phyloP scores from a whole-genome alignment of 2,329 filamentous ascomycete species.

The Sphaerulina vaccinii region DNA sequence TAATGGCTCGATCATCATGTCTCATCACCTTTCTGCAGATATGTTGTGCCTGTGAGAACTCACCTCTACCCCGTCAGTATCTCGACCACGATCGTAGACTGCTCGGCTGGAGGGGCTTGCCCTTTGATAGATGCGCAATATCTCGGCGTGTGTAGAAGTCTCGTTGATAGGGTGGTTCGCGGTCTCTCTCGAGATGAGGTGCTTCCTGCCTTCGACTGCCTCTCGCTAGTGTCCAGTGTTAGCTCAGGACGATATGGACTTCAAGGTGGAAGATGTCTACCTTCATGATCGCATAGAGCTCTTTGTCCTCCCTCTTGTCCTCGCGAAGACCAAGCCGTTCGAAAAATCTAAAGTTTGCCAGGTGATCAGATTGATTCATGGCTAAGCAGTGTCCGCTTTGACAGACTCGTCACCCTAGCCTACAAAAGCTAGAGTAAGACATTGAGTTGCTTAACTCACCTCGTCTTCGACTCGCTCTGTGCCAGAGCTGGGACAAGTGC shows the following conservation, averaged over 20 bases:
- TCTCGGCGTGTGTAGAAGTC: slow-evolving; percentile 47
- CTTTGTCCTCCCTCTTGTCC: slow-evolving; percentile 34
- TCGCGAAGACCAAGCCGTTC: slow-evolving; percentile 42
- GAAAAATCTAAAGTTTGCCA: slow-evolving; percentile 35
- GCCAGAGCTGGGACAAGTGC: slow-evolving; percentile 34
- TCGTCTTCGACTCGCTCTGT: slow-evolving; percentile 46
- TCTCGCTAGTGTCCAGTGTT: slow-evolving; percentile 37
- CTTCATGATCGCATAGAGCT: slow-evolving; percentile 46
- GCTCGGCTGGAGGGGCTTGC: slow-evolving; percentile 41
- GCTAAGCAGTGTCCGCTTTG: too few relatives aligned
- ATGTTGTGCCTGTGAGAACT: too few relatives aligned
- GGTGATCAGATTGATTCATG: background rate
- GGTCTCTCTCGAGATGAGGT: slow-evolving; percentile 38
- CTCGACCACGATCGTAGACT: slow-evolving; percentile 46
- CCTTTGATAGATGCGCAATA: slow-evolving; percentile 41
- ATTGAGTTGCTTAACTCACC: slow-evolving; percentile 7
- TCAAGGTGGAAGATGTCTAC: slow-evolving; percentile 30
- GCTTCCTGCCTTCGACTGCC: slow-evolving; percentile 40
- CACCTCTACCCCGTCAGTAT: slow-evolving; percentile 41
- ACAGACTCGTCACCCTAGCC: too few relatives aligned
- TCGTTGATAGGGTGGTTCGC: slow-evolving; percentile 42
- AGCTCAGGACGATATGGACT: background rate
- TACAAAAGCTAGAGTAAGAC: too few relatives aligned
- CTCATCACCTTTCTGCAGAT: too few relatives aligned
- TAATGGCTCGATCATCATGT: too few relatives aligned